Base-by-base conservation (phyloP, 192 early-diverging fungal genomes). In the Podila minutissima region DNA sequence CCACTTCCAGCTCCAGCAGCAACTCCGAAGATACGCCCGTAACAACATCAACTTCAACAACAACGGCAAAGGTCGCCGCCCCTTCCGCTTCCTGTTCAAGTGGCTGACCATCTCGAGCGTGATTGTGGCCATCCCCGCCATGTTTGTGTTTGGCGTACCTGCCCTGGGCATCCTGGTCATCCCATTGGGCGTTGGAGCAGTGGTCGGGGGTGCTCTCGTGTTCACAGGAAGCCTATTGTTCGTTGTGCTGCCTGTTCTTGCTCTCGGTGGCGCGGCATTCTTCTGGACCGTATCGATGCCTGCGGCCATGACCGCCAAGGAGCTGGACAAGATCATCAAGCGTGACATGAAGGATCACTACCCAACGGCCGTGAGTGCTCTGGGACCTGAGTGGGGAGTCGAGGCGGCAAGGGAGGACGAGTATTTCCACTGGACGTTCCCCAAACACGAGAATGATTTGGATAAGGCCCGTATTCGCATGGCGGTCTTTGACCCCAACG, bases 391-490 rank as follows among this genome's bases (percentile, higher is more conserved):
- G 10, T 78, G 75, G 75, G 57, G 53, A 28, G 19, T 78, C 29
- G 67, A 78, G 38, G 38, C 32, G 4, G 75, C 75, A 12, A 41
- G 60, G 22, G 48, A 63, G 5, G 69, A 78, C 22, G 75, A 78
- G 37, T 78, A 61, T 63, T 78, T 78, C 59, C 68, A 59, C 32
- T 78, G 75, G 69, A 67, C 69, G 11, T 71, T 78, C 69, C 69
- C 69, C 12, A 48, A 60, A 20, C 17, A 33, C 31, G 35, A 58
- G 51, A 24, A 32, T 22, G 50, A 51, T 19, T 49, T 67, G 20
- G 75, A 78, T 64, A 71, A 71, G 38, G 9, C 71, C 15, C 58
- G 66, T 33, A 53, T 78, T 31, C 75, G 75, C 2, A 67, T 78
- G 69, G 59, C 69, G 3, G 69, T 78, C 57, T 62, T 78, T 53